Base-by-base conservation (phyloP, 2,329 filamentous ascomycete genomes). In the Bipolaris gigantea region DNA sequence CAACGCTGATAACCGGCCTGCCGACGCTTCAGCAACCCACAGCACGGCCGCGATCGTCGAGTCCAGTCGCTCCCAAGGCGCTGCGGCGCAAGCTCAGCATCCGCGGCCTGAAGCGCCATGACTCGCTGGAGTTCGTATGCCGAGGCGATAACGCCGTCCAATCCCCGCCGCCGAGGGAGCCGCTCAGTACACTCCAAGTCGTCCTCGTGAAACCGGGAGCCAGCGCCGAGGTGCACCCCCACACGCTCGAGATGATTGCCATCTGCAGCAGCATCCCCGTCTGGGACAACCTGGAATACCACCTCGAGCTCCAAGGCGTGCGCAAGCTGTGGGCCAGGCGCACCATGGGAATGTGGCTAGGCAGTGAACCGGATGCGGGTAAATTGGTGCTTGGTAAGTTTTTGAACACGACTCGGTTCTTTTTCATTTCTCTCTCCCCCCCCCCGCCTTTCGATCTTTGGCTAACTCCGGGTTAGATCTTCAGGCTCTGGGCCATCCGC, bases 261-360 rank as follows among this genome's bases (percentile, higher is more conserved):
- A 44, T 51, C 5, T 56, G 66, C 19, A 62, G 60, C n/a, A 35
- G 55, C n/a, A 44, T 64, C 13, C 60, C 61, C n/a, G 66, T 69
- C 1, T 52, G 53, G 4, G 64, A 63, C 2, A 60, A 50, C n/a
- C 60, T 59, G 3, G 60, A 58, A 15, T 67, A 68, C 30, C 59
- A 55, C 33, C 56, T 69, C 6, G 65, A 69, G 53, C 56, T 69
- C 8, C 58, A 64, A 33, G 62, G 52, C 9, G 55, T 59, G 35
- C 56, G 57, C 19, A 53, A 57, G n/a, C 41, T 62, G 1, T 69
- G 65, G 64, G 65, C 65, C 10, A 67, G 55, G 16, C 65, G 65
- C 30, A 45, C 59, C 18, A 50, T 55, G 18, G 64, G 63, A 33
- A 50, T 38, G 21, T 69, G 66, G 66, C 43, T 59, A 38, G 65